These are phyloP conservation scores for Metschnikowia dekortorum DNA, from an alignment of 805 yeast genomes.

Conservation along the genomic window DNA sequence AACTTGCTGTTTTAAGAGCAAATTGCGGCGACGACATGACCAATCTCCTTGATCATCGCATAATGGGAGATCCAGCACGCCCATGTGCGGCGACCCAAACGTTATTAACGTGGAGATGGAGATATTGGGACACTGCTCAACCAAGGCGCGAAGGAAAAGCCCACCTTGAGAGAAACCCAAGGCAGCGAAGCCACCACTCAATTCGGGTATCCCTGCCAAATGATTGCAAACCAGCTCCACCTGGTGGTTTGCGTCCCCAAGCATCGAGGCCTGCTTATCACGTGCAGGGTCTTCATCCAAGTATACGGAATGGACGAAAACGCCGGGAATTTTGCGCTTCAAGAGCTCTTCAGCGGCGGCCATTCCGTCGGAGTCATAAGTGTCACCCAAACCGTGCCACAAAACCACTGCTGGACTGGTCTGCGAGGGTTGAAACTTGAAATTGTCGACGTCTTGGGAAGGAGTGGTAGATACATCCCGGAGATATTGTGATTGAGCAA, in stretches of 20 bases:
- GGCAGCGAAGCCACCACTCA: slow-evolving; percentile 59
- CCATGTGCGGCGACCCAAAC: slow-evolving; percentile 80
- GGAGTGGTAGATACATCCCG: neutral
- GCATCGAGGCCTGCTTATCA: slow-evolving; percentile 53
- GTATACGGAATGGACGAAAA: slow-evolving; percentile 50
- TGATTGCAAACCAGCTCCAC: slow-evolving; percentile 53
- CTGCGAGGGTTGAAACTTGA: neutral
- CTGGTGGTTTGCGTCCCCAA: slow-evolving; percentile 58
- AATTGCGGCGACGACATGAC: slow-evolving; percentile 55
- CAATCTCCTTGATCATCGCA: slow-evolving; percentile 50
- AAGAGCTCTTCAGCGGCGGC: slow-evolving; percentile 41
- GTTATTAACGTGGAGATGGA: slow-evolving; percentile 53
- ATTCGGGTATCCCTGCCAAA: slow-evolving; percentile 40
- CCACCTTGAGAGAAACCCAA: slow-evolving; percentile 87
- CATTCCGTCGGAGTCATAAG: slow-evolving; percentile 60
- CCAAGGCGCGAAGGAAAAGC: slow-evolving; percentile 62
- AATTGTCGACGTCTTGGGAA: neutral
- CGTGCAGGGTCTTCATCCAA: slow-evolving; percentile 44
- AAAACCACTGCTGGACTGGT: slow-evolving; percentile 47
- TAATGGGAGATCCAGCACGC: slow-evolving; percentile 62
- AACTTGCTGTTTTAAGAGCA: slow-evolving; percentile 52
- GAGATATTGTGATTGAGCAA: neutral
- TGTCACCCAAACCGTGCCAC: slow-evolving; percentile 87
- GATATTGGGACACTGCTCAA: slow-evolving; percentile 49
- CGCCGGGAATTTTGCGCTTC: slow-evolving; percentile 43